A percentile compares a stretch with the other conserved stretches of the same genome.
Conservation (phyloP, 768 basidiomycete genomes). For the Tremella mesenterica region DNA sequence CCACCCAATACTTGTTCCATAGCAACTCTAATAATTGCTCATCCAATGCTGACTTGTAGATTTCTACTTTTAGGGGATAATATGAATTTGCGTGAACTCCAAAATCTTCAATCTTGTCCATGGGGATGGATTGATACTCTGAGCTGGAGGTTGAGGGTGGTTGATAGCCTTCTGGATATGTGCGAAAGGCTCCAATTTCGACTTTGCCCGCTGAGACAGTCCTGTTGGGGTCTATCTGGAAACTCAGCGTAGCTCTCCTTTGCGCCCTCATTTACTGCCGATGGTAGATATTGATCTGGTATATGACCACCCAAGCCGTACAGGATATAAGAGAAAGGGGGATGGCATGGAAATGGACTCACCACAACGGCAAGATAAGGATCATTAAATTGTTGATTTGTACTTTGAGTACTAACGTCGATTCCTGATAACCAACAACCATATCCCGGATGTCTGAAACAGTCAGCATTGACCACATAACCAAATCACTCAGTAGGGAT, state of each 20-base stretch:
- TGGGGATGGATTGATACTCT: slow-evolving; percentile 92
- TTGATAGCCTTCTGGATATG: slow-evolving; percentile 90
- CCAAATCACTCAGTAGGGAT: background rate
- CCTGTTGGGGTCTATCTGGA: slow-evolving; percentile 96
- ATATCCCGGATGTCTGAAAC: slow-evolving; percentile 73
- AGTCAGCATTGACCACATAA: background rate
- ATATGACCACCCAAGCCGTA: background rate
- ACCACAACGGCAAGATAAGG: slow-evolving; percentile 96
- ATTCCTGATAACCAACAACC: slow-evolving; percentile 99
- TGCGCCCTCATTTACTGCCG: no score
- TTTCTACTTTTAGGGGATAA: slow-evolving; percentile 85
- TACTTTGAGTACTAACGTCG: slow-evolving; percentile 93
- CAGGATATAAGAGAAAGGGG: background rate
- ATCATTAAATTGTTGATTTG: slow-evolving; percentile 88
- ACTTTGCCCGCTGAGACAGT: slow-evolving; percentile 98
- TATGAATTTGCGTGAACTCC: slow-evolving; percentile 96
- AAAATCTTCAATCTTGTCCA: slow-evolving; percentile 97
- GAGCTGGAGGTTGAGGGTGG: slow-evolving; percentile 60
- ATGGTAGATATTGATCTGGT: background rate
- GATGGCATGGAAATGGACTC: slow-evolving; percentile 47
- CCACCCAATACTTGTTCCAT: slow-evolving; percentile 99
- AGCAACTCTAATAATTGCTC: slow-evolving; percentile 75
- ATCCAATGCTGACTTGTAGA: slow-evolving; percentile 88
- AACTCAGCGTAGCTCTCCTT: no score
- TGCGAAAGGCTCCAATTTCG: slow-evolving; percentile 97